Evolutionary conservation across 2,329 filamentous ascomycete species (phyloP), one percentile per base, ranked within the genome.

Genomic region (Stagonosporopsis chrysanthemi): DNA sequence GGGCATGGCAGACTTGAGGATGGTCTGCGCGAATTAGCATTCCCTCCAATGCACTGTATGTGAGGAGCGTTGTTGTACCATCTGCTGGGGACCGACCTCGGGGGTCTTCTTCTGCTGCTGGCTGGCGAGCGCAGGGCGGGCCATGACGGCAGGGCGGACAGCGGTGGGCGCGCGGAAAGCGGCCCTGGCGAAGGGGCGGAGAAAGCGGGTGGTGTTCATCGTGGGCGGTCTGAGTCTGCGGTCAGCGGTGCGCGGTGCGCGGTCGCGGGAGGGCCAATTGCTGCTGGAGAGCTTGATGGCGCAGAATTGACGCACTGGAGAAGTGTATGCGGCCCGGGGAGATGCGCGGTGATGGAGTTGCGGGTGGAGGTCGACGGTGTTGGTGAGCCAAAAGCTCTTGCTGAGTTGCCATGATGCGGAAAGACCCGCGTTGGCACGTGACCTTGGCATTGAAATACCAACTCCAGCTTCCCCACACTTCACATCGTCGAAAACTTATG

Each of bases 1-100:
- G 58, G 77, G 77, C 77, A 79, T 79, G 60, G 75, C 77, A 61
- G 77, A 77, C 69, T 75, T 74, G 65, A 78, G 74, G 51, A 76
- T 63, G 14, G 66, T 74, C 76, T 78, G 56, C 52, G 15, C 39
- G 38, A n/a, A 55, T 69, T 67, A 72, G 69, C 44, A 33, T 19
- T 31, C 23, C 12, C 39, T 45, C 36, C 29, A 11, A 2, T 8
- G 17, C 15, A 15, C 19, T 7, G 6, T 41, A 14, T 28, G n/a
- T 14, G 23, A 3, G 15, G 9, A 15, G 6, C 31, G 15, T n/a
- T 17, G 40, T 46, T 39, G 28, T 66, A 75, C 75, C 72, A 76
- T 75, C 67, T 74, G 70, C 64, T 73, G 64, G 28, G 68, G 51
- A 45, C 67, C 61, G 43, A 68, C 67, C 63, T 72, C 67, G 44